Conservation (phyloP, 129 eudicot species). For the Deinandra increscens region DNA sequence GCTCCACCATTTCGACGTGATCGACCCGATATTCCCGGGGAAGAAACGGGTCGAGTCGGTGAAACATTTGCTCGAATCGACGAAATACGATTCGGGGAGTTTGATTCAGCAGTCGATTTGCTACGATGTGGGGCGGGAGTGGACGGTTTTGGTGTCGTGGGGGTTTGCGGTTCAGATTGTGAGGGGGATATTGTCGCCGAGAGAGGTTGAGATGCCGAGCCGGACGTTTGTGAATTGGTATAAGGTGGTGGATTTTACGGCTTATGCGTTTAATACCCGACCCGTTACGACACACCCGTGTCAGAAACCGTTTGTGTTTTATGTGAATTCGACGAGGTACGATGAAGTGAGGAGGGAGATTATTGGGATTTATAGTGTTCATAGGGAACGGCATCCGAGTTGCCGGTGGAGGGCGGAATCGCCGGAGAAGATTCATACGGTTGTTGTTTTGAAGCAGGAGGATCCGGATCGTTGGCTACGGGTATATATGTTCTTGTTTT, state of each 20-base stretch:
- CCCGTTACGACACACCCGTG: conserved; percentile 59
- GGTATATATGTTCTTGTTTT: conserved; percentile 51
- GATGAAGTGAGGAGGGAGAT: conserved; percentile 45
- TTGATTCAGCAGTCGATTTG: conserved; percentile 77
- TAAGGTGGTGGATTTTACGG: conserved; percentile 67
- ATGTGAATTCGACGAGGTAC: conserved; percentile 45
- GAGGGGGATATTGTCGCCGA: conserved; percentile 59
- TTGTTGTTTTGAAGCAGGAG: conserved; percentile 52
- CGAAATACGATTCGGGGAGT: conserved; percentile 59
- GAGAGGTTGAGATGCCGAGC: conserved; percentile 71
- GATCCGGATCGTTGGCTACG: conserved; percentile 60
- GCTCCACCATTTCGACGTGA: conserved; percentile 78
- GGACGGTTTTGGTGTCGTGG: conserved; percentile 81
- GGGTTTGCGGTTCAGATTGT: conserved; percentile 70
- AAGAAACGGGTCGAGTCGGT: conserved; percentile 52
- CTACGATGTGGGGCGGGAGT: conserved; percentile 49
- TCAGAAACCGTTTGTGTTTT: conserved; percentile 61
- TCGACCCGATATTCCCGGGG: conserved; percentile 69
- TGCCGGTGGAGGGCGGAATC: conserved; percentile 61
- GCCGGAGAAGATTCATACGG: conserved; percentile 52
- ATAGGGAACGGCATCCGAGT: conserved; percentile 45
- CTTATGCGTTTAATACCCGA: conserved; percentile 78
- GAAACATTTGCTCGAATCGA: conserved; percentile 43
- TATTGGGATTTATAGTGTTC: conserved; percentile 47
- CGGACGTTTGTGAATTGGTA: conserved; percentile 81